Conservation (phyloP, 176 grass and related monocot genomes). For the Zizania latifolia region DNA sequence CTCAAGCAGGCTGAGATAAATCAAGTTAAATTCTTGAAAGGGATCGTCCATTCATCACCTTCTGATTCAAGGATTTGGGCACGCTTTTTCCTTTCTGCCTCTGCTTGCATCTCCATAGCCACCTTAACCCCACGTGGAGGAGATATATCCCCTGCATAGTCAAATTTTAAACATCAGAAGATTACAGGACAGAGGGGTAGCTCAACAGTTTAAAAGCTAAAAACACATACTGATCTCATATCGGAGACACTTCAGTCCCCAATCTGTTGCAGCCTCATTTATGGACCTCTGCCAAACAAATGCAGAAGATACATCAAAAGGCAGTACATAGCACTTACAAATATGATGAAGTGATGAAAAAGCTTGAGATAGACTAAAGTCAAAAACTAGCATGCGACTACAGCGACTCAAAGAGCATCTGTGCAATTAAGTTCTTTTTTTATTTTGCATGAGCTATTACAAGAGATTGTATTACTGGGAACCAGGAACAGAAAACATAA, state of each 20-base stretch:
- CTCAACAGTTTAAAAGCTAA: background rate
- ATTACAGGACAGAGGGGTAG: background rate
- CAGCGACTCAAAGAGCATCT: background rate
- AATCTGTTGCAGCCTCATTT: slow-evolving; percentile 77
- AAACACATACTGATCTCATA: slow-evolving; percentile 82
- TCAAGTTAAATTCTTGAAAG: slow-evolving; percentile 3
- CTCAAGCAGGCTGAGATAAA: background rate
- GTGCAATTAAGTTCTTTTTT: background rate
- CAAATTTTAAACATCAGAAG: slow-evolving; percentile 24
- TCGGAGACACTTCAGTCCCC: slow-evolving; percentile 91
- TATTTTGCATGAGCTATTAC: background rate
- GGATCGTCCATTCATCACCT: slow-evolving; percentile 41
- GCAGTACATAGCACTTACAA: background rate
- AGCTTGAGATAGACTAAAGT: background rate
- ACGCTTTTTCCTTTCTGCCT: slow-evolving; percentile 94
- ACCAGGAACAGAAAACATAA: background rate
- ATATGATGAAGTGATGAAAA: background rate
- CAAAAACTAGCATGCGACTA: background rate
- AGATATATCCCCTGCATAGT: slow-evolving; percentile 73
- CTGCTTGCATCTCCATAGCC: slow-evolving; percentile 99
- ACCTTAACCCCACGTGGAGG: slow-evolving; percentile 73
- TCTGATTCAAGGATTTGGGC: slow-evolving; percentile 95
- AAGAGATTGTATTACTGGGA: background rate
- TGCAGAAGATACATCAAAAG: slow-evolving; percentile 12
- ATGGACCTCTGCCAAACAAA: slow-evolving; percentile 61